Base-by-base conservation (phyloP, 2,329 filamentous ascomycete genomes). In the Venturiaceae sp. region DNA sequence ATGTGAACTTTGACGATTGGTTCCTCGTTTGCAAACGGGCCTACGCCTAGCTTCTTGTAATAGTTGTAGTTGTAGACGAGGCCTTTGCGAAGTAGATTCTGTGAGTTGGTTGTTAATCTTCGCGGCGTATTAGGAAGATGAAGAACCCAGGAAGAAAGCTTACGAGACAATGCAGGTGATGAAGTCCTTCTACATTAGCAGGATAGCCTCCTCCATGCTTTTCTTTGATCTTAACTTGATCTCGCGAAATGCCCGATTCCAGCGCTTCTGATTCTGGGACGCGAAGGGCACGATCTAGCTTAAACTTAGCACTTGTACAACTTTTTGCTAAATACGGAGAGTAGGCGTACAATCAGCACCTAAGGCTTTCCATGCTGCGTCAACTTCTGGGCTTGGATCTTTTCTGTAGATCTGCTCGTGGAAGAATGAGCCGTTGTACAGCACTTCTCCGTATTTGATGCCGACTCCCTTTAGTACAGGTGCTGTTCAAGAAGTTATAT, bases 11-110 rank as follows among this genome's bases (percentile, higher is more conserved):
- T 75, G 6, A 85, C 67, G 46, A 85, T 78, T 36, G 72, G 67
- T 21, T 82, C 80, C 3, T 78, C 73, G 63, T 85, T 84, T 19
- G 66, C 65, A 63, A 85, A 86, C 0, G 80, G 77, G 1, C 81
- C 78, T 23, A 74, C 64, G 3, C 77, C 77, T 28, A 76, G 63
- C 0, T 65, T 65, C 60, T 75, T 75, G 67, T 86, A 86, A 64
- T 83, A 79, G 19, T 80, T 74, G 58, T 80, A 80, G 64, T 85
- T 85, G 71, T 78, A 85, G 65, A 79, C 81, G 0, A 84, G 68
- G 0, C 78, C 71, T 64, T 85, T 79, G 1, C 83, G 78, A 6
- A 86, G 65, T 5, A 85, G 73, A 59, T 86, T 83, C 80, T 78
- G 53, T 26, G 30, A n/a, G 14, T 21, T 13, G 50, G 11, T 28